A percentile compares a stretch with the other conserved stretches of the same genome.
These are phyloP conservation scores for Grigorovia jiainica DNA, from an alignment of 805 yeast species.

Conservation along the genomic window DNA sequence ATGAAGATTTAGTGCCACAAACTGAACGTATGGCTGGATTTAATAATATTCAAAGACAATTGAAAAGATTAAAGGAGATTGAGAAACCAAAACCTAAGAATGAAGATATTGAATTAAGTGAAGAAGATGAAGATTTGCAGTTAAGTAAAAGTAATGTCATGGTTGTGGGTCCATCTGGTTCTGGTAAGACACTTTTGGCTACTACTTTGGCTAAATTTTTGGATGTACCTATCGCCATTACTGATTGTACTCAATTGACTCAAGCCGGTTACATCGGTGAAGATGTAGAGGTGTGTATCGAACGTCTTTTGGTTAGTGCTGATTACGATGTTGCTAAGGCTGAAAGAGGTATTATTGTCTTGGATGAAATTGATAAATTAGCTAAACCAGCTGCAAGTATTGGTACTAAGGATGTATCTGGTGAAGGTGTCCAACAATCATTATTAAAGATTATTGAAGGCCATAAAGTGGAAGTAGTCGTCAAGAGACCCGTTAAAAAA, in stretches of 20 bases:
- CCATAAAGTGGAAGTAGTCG: conserved; percentile 39
- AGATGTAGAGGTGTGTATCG: conserved; percentile 50
- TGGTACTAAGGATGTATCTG: conserved; percentile 50
- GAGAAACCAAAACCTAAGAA: conserved; percentile 4
- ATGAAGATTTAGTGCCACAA: conserved; percentile 7
- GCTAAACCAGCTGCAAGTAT: conserved; percentile 39
- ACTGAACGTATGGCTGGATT: conserved; percentile 28
- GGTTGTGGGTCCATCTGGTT: conserved; percentile 52
- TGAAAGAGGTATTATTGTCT: conserved; percentile 48
- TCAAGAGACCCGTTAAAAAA: conserved; percentile 33
- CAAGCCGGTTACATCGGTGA: conserved; percentile 62
- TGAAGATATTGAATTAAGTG: conserved; percentile 10
- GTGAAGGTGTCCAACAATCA: conserved; percentile 60
- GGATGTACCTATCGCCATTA: conserved; percentile 48
- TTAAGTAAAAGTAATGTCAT: conserved; percentile 48
- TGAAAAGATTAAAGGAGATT: conserved; percentile 8
- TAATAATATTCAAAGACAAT: conserved; percentile 22
- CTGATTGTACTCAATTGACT: conserved; percentile 53
- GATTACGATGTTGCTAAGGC: conserved; percentile 43
- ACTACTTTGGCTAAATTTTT: conserved; percentile 42
- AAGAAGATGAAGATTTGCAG: conserved; percentile 34
- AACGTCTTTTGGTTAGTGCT: conserved; percentile 40
- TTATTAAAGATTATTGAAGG: conserved; percentile 50
- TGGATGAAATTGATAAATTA: conserved; percentile 52
- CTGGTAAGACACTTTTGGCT: conserved; percentile 52